Conservation (phyloP, 2,329 filamentous ascomycete species). For the Grosmannia serpens region DNA sequence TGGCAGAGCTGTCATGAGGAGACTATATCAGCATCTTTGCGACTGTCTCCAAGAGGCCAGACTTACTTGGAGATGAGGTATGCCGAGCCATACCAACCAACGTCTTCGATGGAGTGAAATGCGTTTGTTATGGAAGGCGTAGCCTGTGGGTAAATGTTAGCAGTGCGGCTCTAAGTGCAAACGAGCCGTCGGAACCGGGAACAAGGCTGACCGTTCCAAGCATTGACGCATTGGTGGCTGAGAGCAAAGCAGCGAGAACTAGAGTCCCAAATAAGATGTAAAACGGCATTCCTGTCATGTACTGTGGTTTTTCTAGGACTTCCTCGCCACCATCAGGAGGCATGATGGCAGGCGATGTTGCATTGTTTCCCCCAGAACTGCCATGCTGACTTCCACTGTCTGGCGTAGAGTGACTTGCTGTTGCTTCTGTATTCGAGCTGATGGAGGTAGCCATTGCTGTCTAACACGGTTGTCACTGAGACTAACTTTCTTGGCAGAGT, state of each 20-base stretch:
- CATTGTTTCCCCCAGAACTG: not conserved
- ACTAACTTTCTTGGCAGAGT: not conserved
- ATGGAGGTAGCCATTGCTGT: not conserved
- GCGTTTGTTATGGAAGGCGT: constrained; percentile 30
- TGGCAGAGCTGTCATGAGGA: constrained; percentile 18
- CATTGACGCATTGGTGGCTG: constrained; percentile 9
- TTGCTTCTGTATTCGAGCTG: not conserved
- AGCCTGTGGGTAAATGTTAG: not conserved
- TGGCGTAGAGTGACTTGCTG: not conserved
- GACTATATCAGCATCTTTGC: not conserved
- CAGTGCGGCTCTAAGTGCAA: not conserved
- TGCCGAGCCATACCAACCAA: constrained; percentile 40
- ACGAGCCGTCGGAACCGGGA: not conserved
- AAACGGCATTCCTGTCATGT: constrained; percentile 6
- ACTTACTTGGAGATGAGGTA: constrained; percentile 32
- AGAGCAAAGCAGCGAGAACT: not conserved
- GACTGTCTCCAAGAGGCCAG: not conserved
- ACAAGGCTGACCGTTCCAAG: constrained; percentile 1
- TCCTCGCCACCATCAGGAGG: not conserved
- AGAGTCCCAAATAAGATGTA: constrained; percentile 2
- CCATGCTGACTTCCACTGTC: not conserved
- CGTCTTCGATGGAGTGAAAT: constrained; percentile 32
- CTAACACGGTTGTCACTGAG: not conserved
- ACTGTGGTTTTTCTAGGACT: not conserved
- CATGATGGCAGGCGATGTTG: not conserved